Conservation (phyloP, 371 early-diverging fungal genomes). For the Mucor racemosus region DNA sequence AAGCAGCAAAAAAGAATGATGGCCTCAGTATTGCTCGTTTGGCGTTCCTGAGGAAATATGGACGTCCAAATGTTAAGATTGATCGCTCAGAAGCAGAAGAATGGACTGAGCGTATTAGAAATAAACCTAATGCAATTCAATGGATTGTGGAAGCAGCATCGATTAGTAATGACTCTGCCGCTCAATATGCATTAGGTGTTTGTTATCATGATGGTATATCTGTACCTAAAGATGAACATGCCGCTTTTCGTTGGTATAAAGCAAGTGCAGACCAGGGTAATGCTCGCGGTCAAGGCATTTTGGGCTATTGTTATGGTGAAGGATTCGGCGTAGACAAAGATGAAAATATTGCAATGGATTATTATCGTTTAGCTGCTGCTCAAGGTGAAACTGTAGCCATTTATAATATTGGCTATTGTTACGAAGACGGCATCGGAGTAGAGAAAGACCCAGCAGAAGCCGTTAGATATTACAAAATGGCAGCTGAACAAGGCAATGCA, state of each 20-base stretch:
- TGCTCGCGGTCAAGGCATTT: conserved; percentile 68
- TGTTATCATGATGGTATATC: conserved; percentile 75
- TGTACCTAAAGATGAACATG: conserved; percentile 47
- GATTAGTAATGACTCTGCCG: conserved; percentile 36
- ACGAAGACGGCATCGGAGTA: conserved; percentile 83
- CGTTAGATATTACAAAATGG: conserved; percentile 71
- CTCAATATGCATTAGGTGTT: conserved; percentile 62
- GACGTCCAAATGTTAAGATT: conserved; percentile 71
- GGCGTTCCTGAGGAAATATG: conserved; percentile 72
- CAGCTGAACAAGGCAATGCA: conserved; percentile 78
- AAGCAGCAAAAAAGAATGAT: conserved; percentile 47
- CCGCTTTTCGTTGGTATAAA: conserved; percentile 64
- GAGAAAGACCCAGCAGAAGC: conserved; percentile 68
- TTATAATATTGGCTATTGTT: conserved; percentile 84
- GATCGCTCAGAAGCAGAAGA: conserved; percentile 69
- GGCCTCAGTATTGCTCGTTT: conserved; percentile 64
- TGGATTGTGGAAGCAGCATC: conserved; percentile 68
- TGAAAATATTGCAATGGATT: conserved; percentile 67
- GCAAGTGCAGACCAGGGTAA: conserved; percentile 63
- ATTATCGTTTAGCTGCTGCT: conserved; percentile 69
- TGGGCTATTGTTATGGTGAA: conserved; percentile 79
- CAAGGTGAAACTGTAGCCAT: conserved; percentile 74
- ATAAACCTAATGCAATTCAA: conserved; percentile 41
- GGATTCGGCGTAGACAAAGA: conserved; percentile 79
- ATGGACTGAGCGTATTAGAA: conserved; percentile 46